phyloP scores from a whole-genome alignment of 2,329 filamentous ascomycete genomes.

The Pyrenochaeta sp. region DNA sequence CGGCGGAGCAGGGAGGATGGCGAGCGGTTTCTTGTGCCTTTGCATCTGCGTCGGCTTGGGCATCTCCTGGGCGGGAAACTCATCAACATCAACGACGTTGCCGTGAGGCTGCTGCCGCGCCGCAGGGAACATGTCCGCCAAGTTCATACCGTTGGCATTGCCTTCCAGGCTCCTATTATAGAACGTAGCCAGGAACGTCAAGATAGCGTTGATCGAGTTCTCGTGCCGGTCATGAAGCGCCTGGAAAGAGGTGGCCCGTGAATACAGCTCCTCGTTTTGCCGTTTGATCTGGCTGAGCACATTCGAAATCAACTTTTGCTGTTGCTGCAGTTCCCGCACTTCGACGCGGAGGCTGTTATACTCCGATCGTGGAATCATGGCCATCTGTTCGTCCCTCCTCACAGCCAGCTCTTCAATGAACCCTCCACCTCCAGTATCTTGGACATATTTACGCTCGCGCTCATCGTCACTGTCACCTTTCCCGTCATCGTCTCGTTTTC shows the following conservation, averaged over 20 bases:
- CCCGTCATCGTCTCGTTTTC: slow-evolving; percentile 62
- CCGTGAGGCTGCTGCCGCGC: slow-evolving; percentile 64
- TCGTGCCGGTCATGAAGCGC: slow-evolving; percentile 95
- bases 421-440: slow-evolving; percentile 49
- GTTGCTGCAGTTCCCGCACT: slow-evolving; percentile 79
- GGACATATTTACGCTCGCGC: slow-evolving; percentile 55
- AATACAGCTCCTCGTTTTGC: slow-evolving; percentile 87
- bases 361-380: slow-evolving; percentile 72
- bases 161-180: slow-evolving; percentile 94
- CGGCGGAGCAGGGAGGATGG: slow-evolving; percentile 43
- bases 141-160: slow-evolving; percentile 74
- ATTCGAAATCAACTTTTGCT: slow-evolving; percentile 84
- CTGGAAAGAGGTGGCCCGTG: slow-evolving; percentile 88
- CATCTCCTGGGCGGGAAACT: slow-evolving; percentile 54
- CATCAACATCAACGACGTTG: slow-evolving; percentile 69
- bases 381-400: slow-evolving; percentile 52
- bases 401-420: slow-evolving; percentile 53
- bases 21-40: slow-evolving; percentile 47
- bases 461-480: slow-evolving; percentile 78
- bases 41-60: slow-evolving; percentile 44
- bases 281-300: slow-evolving; percentile 81
- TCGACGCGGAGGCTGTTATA: slow-evolving; percentile 80
- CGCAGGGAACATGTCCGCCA: slow-evolving; percentile 83
- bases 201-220: slow-evolving; percentile 97
- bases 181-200: slow-evolving; percentile 95